Base-by-base conservation (phyloP, 371 early-diverging fungal species). In the Syncephalastrum monosporum region DNA sequence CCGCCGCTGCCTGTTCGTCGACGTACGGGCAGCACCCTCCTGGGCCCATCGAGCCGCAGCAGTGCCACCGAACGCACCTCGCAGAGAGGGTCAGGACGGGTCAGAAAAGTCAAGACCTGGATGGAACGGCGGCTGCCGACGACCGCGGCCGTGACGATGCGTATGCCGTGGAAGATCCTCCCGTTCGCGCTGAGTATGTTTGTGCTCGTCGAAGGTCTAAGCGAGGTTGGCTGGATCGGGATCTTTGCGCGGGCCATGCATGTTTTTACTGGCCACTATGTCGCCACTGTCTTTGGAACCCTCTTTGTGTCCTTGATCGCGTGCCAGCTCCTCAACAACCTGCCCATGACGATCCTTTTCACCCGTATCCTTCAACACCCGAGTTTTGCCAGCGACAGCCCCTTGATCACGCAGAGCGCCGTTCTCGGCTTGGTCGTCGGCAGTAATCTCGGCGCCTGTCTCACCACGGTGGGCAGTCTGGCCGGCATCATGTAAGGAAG, bases 151-250 rank as follows among this genome's bases (percentile, higher is more conserved):
- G 83, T 89, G 4, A 41, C 75, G 10, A 41, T 63, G 42, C 81
- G 92, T 5, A 79, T 91, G 71, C 94, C 94, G 2, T 91, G 88
- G 84, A 64, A 74, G 1, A 84, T 93, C 33, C 65, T 88, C 3
- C 90, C 91, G 0, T 93, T 92, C 67, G 78, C 86, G 4, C 66
- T 91, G 27, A 86, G 92, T 33, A 93, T 93, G 94, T 92, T 93
- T 69, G 81, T 89, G 25, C 72, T 90, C 42, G 88, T 90, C 25
- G 89, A 92, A 63, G 82, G 84, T 1, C 78, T 91, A 21, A 67
- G 83, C 0, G 53, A 75, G 41, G 67, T 67, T 3, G 90, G 90
- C 0, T 93, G 89, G 89, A 88, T 84, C 5, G 73, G 82, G 0
- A 82, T 82, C 3, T 83, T 91, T 62, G 86, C 91, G 5, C 69